Evolutionary conservation across 2,329 filamentous ascomycete genomes (phyloP).

Genomic region (Aureobasidium lini): DNA sequence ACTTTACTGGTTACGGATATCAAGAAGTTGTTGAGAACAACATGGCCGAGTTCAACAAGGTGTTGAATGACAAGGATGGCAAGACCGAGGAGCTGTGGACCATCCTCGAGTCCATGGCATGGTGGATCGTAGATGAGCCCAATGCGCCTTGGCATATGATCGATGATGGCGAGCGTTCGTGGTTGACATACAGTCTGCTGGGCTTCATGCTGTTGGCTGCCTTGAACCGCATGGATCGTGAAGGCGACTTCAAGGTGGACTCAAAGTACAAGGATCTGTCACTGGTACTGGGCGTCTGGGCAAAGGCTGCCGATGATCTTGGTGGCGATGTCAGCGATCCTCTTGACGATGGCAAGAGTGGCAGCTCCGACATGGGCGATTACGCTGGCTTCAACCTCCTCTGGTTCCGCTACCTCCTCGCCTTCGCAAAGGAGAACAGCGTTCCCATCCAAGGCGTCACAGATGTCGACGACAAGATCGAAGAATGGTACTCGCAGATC

Average conservation of each 20-base stretch:
- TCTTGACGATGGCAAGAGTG: background rate
- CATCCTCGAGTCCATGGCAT: background rate
- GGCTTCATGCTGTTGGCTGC: background rate
- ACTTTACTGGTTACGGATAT: slow-evolving; percentile 3
- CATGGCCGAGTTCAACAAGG: slow-evolving; percentile 5
- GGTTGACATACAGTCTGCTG: background rate
- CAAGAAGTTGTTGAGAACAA: slow-evolving; percentile 3
- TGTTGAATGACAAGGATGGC: background rate
- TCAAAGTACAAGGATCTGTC: slow-evolving; percentile 4
- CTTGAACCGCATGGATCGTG: background rate
- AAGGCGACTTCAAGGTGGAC: background rate
- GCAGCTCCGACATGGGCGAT: background rate
- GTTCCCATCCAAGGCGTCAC: background rate
- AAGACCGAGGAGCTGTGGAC: slow-evolving; percentile 6
- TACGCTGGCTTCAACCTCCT: background rate
- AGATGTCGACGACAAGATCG: background rate
- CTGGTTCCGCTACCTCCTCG: slow-evolving; percentile 5
- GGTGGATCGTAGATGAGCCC: background rate
- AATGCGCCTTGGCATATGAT: background rate
- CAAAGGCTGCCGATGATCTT: background rate
- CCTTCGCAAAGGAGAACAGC: background rate
- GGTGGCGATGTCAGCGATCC: background rate
- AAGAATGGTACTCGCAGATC: background rate
- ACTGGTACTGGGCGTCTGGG: background rate
- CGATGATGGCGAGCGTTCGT: background rate